phyloP scores from a whole-genome alignment of 2,329 filamentous ascomycete genomes.

The Fusarium sp. region DNA sequence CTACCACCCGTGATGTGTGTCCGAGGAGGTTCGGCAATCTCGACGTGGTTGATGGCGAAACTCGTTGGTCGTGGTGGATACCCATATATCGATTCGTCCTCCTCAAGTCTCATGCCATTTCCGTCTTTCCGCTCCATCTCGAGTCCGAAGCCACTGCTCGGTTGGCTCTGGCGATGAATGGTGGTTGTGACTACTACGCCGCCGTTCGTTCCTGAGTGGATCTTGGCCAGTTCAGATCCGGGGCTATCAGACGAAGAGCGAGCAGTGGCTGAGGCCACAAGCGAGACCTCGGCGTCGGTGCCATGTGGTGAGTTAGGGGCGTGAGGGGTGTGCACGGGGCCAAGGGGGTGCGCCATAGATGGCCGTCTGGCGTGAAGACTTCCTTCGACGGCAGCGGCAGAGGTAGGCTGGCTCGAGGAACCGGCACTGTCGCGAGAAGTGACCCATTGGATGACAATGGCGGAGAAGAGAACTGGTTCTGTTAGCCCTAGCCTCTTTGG shows the following conservation, averaged over 20 bases:
- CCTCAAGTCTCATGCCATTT: conserved; percentile 6
- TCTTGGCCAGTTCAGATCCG: conserved; percentile 35
- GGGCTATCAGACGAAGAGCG: conserved; percentile 35
- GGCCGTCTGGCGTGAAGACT: conserved; percentile 18
- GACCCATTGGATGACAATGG: conserved; percentile 72
- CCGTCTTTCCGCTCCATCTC: conserved; percentile 7
- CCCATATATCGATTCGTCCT: conserved; percentile 26
- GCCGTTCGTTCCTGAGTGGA: conserved; percentile 28
- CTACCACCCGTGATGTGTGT: conserved; percentile 43
- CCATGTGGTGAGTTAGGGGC: conserved; percentile 28
- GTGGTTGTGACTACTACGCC: conserved; percentile 54
- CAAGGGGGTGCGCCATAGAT: conserved; percentile 15
- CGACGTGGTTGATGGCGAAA: conserved; percentile 21
- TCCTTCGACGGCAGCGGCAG: conserved; percentile 19
- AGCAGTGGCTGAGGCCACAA: conserved; percentile 35
- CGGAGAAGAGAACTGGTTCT: conserved; percentile 67
- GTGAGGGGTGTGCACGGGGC: conserved; percentile 12
- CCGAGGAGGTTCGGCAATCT: conserved; percentile 34
- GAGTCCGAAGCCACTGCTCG: conserved; percentile 30
- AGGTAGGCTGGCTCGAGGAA: conserved; percentile 41
- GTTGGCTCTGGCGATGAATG: conserved; percentile 51
- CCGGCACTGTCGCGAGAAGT: conserved; percentile 60
- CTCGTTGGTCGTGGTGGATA: conserved; percentile 24
- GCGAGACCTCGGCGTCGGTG: conserved; percentile 44
- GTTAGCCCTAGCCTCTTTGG: neutral